Conservation (phyloP, 768 basidiomycete genomes). For the Wakefieldia striispora region DNA sequence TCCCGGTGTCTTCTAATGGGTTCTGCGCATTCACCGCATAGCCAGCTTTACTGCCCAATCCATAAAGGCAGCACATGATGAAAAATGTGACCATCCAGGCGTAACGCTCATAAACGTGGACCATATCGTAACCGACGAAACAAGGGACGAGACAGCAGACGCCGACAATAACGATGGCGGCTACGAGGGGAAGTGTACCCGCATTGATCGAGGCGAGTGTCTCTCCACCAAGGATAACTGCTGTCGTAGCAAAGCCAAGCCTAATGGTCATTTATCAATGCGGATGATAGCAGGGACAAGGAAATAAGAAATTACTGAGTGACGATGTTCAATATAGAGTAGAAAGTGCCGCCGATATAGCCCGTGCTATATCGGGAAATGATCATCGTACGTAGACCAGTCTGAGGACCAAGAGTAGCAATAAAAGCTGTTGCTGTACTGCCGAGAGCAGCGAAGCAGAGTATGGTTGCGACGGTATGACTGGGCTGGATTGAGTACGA, state of each 20-base stretch:
- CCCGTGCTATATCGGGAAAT: slow-evolving; percentile 49
- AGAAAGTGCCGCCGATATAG: slow-evolving; percentile 47
- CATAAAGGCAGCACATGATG: slow-evolving; percentile 51
- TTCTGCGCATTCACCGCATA: slow-evolving; percentile 46
- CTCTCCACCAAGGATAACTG: slow-evolving; percentile 55
- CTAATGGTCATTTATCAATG: slow-evolving; percentile 16
- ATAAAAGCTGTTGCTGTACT: slow-evolving; percentile 45
- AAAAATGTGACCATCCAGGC: slow-evolving; percentile 49
- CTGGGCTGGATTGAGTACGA: slow-evolving; percentile 22
- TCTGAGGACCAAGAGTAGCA: slow-evolving; percentile 51
- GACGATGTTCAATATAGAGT: slow-evolving; percentile 52
- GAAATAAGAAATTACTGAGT: slow-evolving; percentile 35
- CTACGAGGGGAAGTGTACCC: slow-evolving; percentile 43
- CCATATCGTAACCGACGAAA: slow-evolving; percentile 45
- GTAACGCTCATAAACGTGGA: slow-evolving; percentile 53
- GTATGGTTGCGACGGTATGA: slow-evolving; percentile 43
- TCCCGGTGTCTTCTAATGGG: slow-evolving; percentile 41
- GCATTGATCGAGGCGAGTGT: slow-evolving; percentile 46
- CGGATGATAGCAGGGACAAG: neutral
- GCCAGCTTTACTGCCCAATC: slow-evolving; percentile 46
- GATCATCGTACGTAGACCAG: slow-evolving; percentile 55
- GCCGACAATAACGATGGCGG: slow-evolving; percentile 47
- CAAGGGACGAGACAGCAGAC: slow-evolving; percentile 43
- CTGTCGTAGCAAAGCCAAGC: slow-evolving; percentile 46
- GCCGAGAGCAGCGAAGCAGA: slow-evolving; percentile 47